Conservation (phyloP, 2,329 filamentous ascomycete genomes). For the Fusarium neocosmosporiellum region DNA sequence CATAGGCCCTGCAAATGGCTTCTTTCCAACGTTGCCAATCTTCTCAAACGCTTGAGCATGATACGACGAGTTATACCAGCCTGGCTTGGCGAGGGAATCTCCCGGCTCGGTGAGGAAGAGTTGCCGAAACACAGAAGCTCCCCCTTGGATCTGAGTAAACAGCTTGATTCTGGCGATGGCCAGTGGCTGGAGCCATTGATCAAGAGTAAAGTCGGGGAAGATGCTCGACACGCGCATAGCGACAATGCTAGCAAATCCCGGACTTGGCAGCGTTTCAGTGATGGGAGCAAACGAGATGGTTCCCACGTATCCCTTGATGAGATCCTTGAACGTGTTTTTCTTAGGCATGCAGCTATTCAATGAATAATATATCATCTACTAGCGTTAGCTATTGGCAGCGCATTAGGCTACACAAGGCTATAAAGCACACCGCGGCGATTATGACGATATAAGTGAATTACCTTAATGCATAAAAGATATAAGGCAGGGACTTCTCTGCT, state of each 20-base stretch:
- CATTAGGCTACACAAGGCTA: too few species aligned
- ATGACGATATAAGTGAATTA: too few species aligned
- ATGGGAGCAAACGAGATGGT: conserved; percentile 23
- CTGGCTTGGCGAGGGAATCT: neutral
- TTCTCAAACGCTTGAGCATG: conserved; percentile 10
- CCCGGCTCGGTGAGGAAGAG: neutral
- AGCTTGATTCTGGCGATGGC: conserved; percentile 16
- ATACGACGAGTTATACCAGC: conserved; percentile 3
- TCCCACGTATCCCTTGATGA: conserved; percentile 15
- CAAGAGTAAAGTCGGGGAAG: conserved; percentile 22
- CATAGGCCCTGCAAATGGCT: neutral
- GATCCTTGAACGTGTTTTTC: neutral
- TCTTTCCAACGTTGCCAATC: neutral
- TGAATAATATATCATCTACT: too few species aligned
- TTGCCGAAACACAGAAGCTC: neutral
- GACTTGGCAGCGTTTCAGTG: neutral
- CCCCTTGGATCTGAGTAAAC: conserved; percentile 10
- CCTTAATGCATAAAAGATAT: too few species aligned
- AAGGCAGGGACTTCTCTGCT: too few species aligned
- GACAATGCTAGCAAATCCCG: neutral
- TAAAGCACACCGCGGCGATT: too few species aligned
- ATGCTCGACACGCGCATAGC: neutral
- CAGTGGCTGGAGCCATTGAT: conserved; percentile 24
- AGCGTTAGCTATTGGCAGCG: too few species aligned
- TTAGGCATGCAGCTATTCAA: too few species aligned